Evolutionary conservation across 2,329 filamentous ascomycete genomes (phyloP).

Genomic region (Teratosphaeria viscida): DNA sequence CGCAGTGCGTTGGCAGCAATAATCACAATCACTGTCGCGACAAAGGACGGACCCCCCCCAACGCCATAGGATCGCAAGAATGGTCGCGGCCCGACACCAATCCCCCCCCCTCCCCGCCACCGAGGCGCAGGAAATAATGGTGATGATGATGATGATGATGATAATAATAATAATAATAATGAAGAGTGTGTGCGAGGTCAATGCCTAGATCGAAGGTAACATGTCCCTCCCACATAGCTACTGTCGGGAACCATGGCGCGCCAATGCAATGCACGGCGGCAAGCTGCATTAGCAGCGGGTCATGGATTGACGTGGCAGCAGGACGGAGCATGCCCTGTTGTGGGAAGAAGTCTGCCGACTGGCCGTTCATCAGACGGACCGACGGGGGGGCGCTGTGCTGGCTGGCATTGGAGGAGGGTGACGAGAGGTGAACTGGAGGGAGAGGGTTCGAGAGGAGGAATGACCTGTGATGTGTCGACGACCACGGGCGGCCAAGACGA

Average conservation of each 20-base stretch:
- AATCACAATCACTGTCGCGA: not conserved
- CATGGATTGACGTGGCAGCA: not conserved
- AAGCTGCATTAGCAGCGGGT: not conserved
- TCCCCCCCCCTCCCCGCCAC: too few relatives aligned
- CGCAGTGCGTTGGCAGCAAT: not conserved
- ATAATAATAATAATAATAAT: too few relatives aligned
- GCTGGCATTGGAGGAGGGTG: not conserved
- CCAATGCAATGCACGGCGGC: not conserved
- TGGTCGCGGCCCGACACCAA: not conserved
- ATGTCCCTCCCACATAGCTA: too few relatives aligned
- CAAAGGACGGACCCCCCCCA: not conserved
- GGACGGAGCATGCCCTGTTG: not conserved
- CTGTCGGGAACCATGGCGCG: not conserved
- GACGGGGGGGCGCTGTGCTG: not conserved
- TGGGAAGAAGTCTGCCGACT: too few relatives aligned
- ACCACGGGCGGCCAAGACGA: not conserved
- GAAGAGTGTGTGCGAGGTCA: not conserved
- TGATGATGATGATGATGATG: too few relatives aligned
- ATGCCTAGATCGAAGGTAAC: not conserved
- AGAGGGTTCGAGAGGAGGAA: too few relatives aligned
- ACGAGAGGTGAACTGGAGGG: not conserved
- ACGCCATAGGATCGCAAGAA: not conserved
- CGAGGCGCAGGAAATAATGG: too few relatives aligned
- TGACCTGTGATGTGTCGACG: not conserved
- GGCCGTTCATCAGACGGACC: not conserved